Base-by-base conservation (phyloP, 176 grass and related monocot species). In the Dactylis glomerata region DNA sequence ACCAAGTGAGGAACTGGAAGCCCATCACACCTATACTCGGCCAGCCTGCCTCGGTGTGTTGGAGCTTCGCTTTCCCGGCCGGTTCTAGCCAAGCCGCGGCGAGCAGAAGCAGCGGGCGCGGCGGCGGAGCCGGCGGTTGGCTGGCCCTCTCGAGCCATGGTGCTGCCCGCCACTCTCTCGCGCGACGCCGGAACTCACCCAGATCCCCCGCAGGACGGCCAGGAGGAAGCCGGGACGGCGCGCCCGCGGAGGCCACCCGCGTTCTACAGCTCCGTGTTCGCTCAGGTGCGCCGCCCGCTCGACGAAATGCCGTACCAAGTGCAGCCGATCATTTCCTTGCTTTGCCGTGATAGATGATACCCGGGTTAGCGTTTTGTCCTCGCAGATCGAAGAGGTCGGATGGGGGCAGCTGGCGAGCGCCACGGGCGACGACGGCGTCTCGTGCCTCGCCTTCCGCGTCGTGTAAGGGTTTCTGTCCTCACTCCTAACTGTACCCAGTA, bases 311-410 rank as follows among this genome's bases (percentile, higher is more conserved):
- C 75, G n/a, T 32, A 19, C n/a, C 22, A 28, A 47, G 24, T 8
- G 33, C 20, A 32, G 44, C 42, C 20, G 37, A 32, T 59, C 10
- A 9, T 47, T 41, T 31, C n/a, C 33, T 61, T 16, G 12, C 10
- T 0, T 38, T 49, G 10, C 7, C 3, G 27, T 11, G 5, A 5
- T 26, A 17, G 65, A 0, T 75, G 76, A 69, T 51, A 16, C 34
- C 9, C 4, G 8, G 22, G 1, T 59, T 76, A n/a, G 3, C 44
- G 19, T 49, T 57, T 57, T 0, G 9, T 50, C 13, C 38, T 13
- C 73, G 64, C 59, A 94, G 92, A 91, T 94, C 12, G 92, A 94
- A 80, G 92, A 94, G 81, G 75, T 94, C 10, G 89, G 87, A n/a
- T 94, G 92, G 92, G 87, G 91, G 28, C 84, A 34, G 59, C 81